Evolutionary conservation across 352 stramenopile species (phyloP).

Genomic region (Pythium phragmitis): DNA sequence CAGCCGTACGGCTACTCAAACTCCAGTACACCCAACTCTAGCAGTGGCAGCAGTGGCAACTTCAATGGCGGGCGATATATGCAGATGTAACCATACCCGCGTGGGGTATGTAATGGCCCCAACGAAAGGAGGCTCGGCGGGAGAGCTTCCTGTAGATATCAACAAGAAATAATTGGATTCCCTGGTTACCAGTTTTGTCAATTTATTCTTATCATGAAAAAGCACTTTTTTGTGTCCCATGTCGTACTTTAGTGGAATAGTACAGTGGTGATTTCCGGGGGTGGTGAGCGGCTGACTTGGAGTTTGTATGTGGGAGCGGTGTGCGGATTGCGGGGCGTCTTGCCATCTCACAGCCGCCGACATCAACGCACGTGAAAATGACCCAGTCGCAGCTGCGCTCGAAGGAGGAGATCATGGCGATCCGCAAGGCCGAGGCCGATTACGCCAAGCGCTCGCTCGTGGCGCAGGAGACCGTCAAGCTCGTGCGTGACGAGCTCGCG

Average conservation of each 20-base stretch:
- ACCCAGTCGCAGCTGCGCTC: constrained; percentile 71
- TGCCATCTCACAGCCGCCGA: not conserved
- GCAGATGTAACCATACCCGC: constrained; percentile 27
- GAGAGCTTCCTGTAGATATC: not conserved
- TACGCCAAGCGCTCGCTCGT: constrained; percentile 75
- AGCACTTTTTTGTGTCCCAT: constrained; percentile 5
- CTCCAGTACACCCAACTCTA: constrained; percentile 6
- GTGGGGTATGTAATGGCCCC: not conserved
- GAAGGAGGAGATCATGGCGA: constrained; percentile 84
- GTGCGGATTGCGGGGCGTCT: not conserved
- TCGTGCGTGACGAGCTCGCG: constrained; percentile 83
- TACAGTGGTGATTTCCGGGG: constrained; percentile 9
- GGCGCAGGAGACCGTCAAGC: constrained; percentile 78
- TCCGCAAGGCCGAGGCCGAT: constrained; percentile 69
- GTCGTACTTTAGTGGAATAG: constrained; percentile 2
- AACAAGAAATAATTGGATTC: not conserved
- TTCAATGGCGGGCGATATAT: constrained; percentile 32
- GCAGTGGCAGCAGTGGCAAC: constrained; percentile 15
- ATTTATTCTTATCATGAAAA: not conserved
- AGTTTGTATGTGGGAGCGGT: constrained; percentile 2
- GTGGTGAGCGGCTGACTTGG: constrained; percentile 13
- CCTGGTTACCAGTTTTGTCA: not conserved
- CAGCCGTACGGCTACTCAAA: constrained; percentile 12
- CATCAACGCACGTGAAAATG: constrained; percentile 28
- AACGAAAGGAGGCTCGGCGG: not conserved